phyloP scores from a whole-genome alignment of 106 monocot genomes.

The Ottelia alismoides region DNA sequence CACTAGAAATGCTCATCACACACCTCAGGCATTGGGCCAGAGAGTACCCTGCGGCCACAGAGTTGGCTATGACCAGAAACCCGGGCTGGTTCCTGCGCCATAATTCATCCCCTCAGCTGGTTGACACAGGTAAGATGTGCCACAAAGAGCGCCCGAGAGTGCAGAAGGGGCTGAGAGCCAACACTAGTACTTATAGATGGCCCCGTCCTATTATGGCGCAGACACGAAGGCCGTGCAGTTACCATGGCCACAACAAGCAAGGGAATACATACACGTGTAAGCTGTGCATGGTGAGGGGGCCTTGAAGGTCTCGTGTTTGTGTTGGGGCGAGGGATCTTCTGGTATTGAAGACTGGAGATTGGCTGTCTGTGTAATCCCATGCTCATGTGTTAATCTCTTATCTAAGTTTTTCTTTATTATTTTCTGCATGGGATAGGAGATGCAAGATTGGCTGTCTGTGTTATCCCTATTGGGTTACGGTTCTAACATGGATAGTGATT shows the following conservation, averaged over 20 bases:
- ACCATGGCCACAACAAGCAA: not conserved
- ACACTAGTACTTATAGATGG: too few relatives aligned
- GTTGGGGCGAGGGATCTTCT: not conserved
- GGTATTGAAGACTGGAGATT: too few relatives aligned
- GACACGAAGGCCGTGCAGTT: too few relatives aligned
- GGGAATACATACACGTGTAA: not conserved
- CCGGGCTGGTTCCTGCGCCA: constrained; percentile 36
- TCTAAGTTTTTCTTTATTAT: too few relatives aligned
- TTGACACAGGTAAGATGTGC: not conserved
- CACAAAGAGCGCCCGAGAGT: not conserved
- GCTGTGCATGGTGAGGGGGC: not conserved
- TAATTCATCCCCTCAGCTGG: constrained; percentile 19
- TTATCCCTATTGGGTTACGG: too few relatives aligned
- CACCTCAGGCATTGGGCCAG: constrained; percentile 61
- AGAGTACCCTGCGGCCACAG: constrained; percentile 59
- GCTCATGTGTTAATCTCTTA: too few relatives aligned
- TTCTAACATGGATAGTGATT: too few relatives aligned
- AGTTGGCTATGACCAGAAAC: constrained; percentile 73
- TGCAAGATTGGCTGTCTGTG: too few relatives aligned
- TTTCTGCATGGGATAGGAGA: too few relatives aligned
- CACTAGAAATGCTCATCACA: constrained; percentile 39
- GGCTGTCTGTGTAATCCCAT: too few relatives aligned
- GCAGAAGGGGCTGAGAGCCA: not conserved
- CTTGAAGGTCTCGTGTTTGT: not conserved
- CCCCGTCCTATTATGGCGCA: too few relatives aligned